phyloP scores from a whole-genome alignment of 2,329 filamentous ascomycete genomes.

The Hypocrella siamensis region DNA sequence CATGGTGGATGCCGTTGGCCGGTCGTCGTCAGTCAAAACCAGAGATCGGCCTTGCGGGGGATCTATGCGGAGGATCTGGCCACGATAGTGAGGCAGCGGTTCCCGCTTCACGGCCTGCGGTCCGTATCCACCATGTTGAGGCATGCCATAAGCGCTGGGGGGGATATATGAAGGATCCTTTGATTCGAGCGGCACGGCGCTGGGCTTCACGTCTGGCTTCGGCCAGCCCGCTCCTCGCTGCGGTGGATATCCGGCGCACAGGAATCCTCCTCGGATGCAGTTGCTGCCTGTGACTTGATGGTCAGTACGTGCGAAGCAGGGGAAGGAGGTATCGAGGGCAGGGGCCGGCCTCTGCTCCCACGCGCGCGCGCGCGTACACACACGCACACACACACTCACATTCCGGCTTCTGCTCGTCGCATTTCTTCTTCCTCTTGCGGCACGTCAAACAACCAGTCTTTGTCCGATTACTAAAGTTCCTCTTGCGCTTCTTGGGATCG shows the following conservation, averaged over 20 bases:
- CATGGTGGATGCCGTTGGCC: conserved; percentile 41
- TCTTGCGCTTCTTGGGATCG: conserved; percentile 54
- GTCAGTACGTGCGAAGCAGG: background rate
- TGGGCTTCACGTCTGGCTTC: conserved; percentile 56
- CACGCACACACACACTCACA: conserved; percentile 42
- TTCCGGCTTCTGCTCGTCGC: conserved; percentile 82
- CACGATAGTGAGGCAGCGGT: conserved; percentile 42
- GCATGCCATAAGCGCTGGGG: conserved; percentile 46
- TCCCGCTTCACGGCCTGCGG: conserved; percentile 34
- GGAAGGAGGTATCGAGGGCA: too few relatives aligned
- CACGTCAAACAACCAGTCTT: conserved; percentile 95
- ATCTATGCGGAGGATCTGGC: conserved; percentile 46
- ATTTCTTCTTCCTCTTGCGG: conserved; percentile 89
- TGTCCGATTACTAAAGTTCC: conserved; percentile 85
- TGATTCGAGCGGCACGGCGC: conserved; percentile 63
- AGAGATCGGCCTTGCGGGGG: conserved; percentile 42
- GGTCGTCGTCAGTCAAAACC: conserved; percentile 37
- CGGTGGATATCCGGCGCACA: conserved; percentile 81
- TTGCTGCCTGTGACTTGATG: conserved; percentile 50
- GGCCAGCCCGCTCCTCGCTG: conserved; percentile 58
- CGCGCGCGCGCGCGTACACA: too few relatives aligned
- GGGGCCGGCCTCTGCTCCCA: too few relatives aligned
- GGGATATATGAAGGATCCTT: conserved; percentile 56
- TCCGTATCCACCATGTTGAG: conserved; percentile 26
- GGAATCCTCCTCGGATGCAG: conserved; percentile 76